phyloP scores from a whole-genome alignment of 225 moss, liverwort and hornwort species.

The Physcomitrium patens region DNA sequence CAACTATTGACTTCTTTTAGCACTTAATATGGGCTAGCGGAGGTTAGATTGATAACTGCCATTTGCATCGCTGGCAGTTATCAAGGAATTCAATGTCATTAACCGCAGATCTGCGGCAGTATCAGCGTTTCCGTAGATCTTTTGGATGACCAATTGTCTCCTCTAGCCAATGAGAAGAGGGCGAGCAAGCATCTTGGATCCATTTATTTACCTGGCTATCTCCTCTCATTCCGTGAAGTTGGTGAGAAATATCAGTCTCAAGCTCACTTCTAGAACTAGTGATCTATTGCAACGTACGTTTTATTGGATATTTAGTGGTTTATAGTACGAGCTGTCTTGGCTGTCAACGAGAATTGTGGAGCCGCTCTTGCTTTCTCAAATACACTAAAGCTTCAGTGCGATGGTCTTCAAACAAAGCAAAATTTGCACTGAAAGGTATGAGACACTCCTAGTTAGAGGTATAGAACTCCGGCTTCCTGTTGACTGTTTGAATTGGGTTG shows the following conservation, averaged over 20 bases:
- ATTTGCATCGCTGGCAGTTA: neutral
- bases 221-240: neutral
- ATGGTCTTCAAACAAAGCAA: too few relatives aligned
- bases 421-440: neutral
- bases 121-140: slow-evolving; percentile 4
- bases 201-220: neutral
- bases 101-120: slow-evolving; percentile 18
- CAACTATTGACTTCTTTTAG: slow-evolving; percentile 31
- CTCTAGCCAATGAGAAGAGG: neutral
- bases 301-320: too few relatives aligned
- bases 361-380: too few relatives aligned
- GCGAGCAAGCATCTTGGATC: neutral
- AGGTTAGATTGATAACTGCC: slow-evolving; percentile 20
- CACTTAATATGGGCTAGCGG: slow-evolving; percentile 30
- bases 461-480: neutral
- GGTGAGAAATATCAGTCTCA: neutral
- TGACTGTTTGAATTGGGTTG: slow-evolving; percentile 31
- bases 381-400: too few relatives aligned
- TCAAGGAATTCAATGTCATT: slow-evolving; percentile 13
- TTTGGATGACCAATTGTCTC: neutral
- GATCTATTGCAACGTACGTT: too few relatives aligned
- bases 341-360: too few relatives aligned
- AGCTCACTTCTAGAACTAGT: too few relatives aligned
- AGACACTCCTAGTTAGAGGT: too few relatives aligned
- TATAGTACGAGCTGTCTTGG: too few relatives aligned